A percentile compares a stretch with the other conserved stretches of the same genome.
phyloP scores from a whole-genome alignment of 768 basidiomycete genomes.

The Udeniomyces megalosporus region DNA sequence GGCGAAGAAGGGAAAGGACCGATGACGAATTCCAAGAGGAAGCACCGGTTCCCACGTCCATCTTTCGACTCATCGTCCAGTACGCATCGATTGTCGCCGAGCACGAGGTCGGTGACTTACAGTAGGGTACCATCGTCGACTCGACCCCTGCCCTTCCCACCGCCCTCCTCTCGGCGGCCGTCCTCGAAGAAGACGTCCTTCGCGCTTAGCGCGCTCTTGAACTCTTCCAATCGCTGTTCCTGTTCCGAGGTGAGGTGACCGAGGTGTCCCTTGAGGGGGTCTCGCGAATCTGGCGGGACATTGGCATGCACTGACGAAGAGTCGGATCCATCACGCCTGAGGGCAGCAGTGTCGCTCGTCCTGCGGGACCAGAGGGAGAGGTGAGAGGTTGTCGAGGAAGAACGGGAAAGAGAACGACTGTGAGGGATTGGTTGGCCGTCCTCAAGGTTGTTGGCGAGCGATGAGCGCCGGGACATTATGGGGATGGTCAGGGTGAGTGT shows the following conservation, averaged over 20 bases:
- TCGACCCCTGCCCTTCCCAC: conserved; percentile 2
- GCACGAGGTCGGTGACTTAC: not conserved
- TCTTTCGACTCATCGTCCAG: too few species aligned
- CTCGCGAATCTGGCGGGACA: not conserved
- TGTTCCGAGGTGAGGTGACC: conserved; percentile 11
- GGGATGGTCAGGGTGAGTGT: not conserved
- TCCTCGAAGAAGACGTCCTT: not conserved
- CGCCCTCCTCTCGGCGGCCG: not conserved
- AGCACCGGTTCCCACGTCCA: too few species aligned
- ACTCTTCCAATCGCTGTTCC: not conserved
- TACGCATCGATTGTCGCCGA: too few species aligned
- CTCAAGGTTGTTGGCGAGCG: not conserved
- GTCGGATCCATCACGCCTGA: not conserved
- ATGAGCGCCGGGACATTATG: not conserved
- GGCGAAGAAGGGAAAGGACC: too few species aligned
- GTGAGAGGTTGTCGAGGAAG: not conserved
- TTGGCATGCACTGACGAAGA: not conserved
- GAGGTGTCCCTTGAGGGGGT: not conserved
- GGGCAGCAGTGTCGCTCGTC: not conserved
- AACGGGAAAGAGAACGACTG: not conserved
- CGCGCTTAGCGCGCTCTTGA: not conserved
- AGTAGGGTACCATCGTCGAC: conserved; percentile 11
- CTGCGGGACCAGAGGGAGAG: not conserved
- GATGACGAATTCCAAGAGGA: not conserved
- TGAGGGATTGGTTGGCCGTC: not conserved